Percentiles rank a stretch among this genome's conserved stretches.
phyloP scores from a whole-genome alignment of 2,329 filamentous ascomycete species.

The Penicillium sp. region DNA sequence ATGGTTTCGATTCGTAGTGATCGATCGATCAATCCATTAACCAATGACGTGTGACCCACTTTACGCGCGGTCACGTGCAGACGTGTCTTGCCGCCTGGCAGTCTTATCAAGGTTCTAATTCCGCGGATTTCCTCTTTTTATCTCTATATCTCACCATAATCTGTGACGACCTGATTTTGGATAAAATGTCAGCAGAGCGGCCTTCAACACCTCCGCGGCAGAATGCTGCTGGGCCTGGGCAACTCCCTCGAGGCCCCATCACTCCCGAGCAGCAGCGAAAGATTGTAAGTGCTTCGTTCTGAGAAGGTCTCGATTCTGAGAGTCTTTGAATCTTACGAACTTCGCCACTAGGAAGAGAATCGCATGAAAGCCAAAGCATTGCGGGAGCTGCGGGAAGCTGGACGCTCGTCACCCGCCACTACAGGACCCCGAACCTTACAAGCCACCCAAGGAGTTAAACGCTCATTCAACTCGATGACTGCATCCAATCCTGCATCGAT shows the following conservation, averaged over 20 bases:
- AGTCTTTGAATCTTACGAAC: neutral
- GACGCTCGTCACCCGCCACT: conserved; percentile 44
- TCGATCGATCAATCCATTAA: neutral
- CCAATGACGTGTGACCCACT: conserved; percentile 6
- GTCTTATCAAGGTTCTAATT: neutral
- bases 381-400: conserved; percentile 70
- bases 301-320: neutral
- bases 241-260: conserved; percentile 48
- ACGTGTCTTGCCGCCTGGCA: neutral
- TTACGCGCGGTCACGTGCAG: conserved; percentile 7
- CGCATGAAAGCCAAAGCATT: conserved; percentile 86
- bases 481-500: conserved; percentile 55
- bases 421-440: conserved; percentile 34
- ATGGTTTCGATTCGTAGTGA: conserved; percentile 11
- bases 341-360: conserved; percentile 70
- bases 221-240: conserved; percentile 35
- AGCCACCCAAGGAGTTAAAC: conserved; percentile 68
- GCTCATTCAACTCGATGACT: conserved; percentile 66
- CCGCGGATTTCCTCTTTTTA: neutral
- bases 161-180: neutral
- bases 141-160: neutral
- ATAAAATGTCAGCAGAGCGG: conserved; percentile 14
- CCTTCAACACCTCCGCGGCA: conserved; percentile 39
- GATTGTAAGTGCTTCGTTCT: conserved; percentile 44
- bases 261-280: conserved; percentile 63